These are phyloP conservation scores for Thalia dealbata DNA, from an alignment of 176 grass and related monocot species.

Conservation along the genomic window DNA sequence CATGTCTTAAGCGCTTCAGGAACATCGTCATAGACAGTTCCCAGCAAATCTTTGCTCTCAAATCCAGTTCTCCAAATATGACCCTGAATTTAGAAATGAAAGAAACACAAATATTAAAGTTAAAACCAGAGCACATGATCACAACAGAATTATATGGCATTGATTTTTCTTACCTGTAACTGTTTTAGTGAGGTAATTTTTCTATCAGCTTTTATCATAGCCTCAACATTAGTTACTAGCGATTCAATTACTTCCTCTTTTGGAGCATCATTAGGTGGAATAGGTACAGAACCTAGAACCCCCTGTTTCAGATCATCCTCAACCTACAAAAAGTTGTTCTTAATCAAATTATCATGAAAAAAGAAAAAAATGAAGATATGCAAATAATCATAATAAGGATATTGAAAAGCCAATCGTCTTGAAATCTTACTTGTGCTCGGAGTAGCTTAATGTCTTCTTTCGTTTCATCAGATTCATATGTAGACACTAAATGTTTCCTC, in stretches of 20 bases:
- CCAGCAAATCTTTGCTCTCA: slow-evolving; percentile 65
- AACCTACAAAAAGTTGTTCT: slow-evolving; percentile 41
- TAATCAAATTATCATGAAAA: background rate
- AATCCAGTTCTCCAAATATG: slow-evolving; percentile 98
- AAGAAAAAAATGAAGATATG: background rate
- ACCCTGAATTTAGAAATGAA: slow-evolving; percentile 42
- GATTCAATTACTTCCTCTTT: slow-evolving; percentile 59
- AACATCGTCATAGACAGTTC: slow-evolving; percentile 93
- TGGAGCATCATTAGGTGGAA: slow-evolving; percentile 45
- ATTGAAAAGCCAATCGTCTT: background rate
- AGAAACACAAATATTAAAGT: background rate
- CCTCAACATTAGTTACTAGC: slow-evolving; percentile 73
- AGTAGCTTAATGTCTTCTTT: slow-evolving; percentile 81
- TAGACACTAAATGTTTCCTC: slow-evolving; percentile 63
- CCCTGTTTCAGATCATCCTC: slow-evolving; percentile 69
- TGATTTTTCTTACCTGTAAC: slow-evolving; percentile 60
- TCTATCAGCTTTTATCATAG: slow-evolving; percentile 89
- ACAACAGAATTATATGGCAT: background rate
- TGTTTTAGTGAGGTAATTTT: slow-evolving; percentile 97
- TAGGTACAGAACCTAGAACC: slow-evolving; percentile 46
- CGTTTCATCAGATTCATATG: slow-evolving; percentile 65
- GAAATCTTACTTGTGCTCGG: slow-evolving; percentile 56
- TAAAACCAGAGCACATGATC: too few relatives aligned
- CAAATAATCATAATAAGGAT: background rate
- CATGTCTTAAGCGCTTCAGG: slow-evolving; percentile 67